A percentile compares a stretch with the other conserved stretches of the same genome.
phyloP scores from a whole-genome alignment of 305 asterid genomes.

The Plantago lanceolata region DNA sequence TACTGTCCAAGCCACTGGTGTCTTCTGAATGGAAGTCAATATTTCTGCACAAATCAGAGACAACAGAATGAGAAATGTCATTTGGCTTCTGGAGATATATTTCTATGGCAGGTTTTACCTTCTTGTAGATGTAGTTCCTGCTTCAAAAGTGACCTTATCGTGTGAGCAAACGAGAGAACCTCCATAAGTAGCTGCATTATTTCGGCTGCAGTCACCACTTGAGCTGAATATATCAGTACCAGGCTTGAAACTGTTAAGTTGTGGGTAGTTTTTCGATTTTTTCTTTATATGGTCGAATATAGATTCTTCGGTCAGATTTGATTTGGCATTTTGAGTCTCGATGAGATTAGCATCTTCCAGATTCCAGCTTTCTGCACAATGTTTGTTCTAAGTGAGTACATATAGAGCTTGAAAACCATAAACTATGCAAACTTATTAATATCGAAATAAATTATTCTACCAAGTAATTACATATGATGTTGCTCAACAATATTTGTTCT shows the following conservation, averaged over 20 bases:
- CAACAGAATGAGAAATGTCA: slow-evolving; percentile 8
- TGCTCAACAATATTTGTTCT: no score
- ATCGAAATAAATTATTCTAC: no score
- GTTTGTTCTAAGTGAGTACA: slow-evolving; percentile 23
- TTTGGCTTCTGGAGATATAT: slow-evolving; percentile 7
- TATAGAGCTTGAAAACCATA: slow-evolving; percentile 2
- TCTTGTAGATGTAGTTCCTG: slow-evolving; percentile 17
- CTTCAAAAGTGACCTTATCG: slow-evolving; percentile 8
- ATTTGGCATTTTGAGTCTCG: slow-evolving; percentile 27
- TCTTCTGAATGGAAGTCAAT: slow-evolving; percentile 13
- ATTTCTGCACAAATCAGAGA: slow-evolving; percentile 17
- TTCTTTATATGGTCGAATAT: slow-evolving; percentile 37
- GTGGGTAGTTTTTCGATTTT: slow-evolving; percentile 39
- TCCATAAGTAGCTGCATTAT: slow-evolving; percentile 13
- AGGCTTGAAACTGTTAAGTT: slow-evolving; percentile 25
- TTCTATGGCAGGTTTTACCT: slow-evolving; percentile 4
- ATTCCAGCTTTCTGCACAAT: slow-evolving; percentile 28
- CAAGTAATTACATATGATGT: no score
- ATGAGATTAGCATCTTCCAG: slow-evolving; percentile 31
- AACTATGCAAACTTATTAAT: no score
- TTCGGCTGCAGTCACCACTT: slow-evolving; percentile 22
- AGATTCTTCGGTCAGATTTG: slow-evolving; percentile 32
- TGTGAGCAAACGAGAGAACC: slow-evolving; percentile 16
- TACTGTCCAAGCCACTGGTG: slow-evolving; percentile 17
- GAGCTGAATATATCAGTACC: slow-evolving; percentile 20